Base-by-base conservation (phyloP, 2,329 filamentous ascomycete genomes). In the Alternaria novae-zelandiae region DNA sequence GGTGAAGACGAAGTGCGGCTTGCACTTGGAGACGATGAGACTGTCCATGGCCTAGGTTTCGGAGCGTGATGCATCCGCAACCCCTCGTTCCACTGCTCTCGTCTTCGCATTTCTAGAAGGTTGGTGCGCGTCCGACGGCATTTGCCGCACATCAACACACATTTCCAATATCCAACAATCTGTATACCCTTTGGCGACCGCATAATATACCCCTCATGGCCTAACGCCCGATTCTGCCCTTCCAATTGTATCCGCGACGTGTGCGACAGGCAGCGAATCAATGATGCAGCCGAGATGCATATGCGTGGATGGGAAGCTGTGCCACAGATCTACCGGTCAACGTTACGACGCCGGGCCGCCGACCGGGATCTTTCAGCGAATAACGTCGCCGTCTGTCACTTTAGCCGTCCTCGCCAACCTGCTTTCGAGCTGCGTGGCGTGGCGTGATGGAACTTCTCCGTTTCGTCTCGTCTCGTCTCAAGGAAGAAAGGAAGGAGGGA, bases 1-100 rank as follows among this genome's bases (percentile, higher is more conserved):
- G 91, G 92, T 12, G 93, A 97, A 64, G 95, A 98, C 74, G 95
- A 99, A 81, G 89, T 99, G 26, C 91, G 91, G 76, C 87, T 93
- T 77, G 96, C 95, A 28, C 89, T 98, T 70, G 89, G 91, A 63
- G 94, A 97, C 69, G 96, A 99, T 82, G 88, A 88, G 8, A 93
- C 97, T 76, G 90, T 96, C 59, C 94, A 90, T 79, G 90, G 91
- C 43, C 83, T 97, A 74, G 92, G 93, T 28, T 71, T 74, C 43
- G 70, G 67, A 50, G 56, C 67, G 9, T 74, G 61, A 71, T 59
- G 55, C 46, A 21, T 36, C 54, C 45, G 28, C 54, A 55, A 43
- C 30, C 49, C 47, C 21, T 56, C 45, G 45, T 53, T 20, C 21
- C 36, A 26, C 32, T 15, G 43, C 13, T 23, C 20, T 15, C 41